These are phyloP conservation scores for Aspergillus terreus DNA, from an alignment of 2,329 filamentous ascomycete genomes.

Conservation along the genomic window DNA sequence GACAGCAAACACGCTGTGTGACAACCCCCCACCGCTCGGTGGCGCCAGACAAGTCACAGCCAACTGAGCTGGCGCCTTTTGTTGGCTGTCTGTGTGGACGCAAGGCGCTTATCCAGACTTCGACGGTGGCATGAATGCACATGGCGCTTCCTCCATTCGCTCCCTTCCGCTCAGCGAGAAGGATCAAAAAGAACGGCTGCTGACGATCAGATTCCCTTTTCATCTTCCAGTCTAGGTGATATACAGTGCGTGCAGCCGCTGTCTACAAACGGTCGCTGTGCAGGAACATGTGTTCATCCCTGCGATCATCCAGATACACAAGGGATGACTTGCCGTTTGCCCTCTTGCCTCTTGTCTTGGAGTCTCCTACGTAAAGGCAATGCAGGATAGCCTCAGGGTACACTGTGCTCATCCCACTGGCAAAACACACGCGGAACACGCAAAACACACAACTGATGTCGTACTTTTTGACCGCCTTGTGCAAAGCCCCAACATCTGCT, in stretches of 20 bases:
- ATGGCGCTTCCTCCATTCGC: too few relatives aligned
- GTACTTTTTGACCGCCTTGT: conserved; percentile 1
- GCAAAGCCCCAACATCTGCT: background rate
- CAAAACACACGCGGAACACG: too few relatives aligned
- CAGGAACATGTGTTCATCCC: conserved; percentile 6
- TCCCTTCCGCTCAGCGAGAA: too few relatives aligned
- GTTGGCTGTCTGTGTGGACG: background rate
- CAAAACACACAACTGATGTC: background rate
- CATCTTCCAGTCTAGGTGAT: background rate
- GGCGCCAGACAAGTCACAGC: conserved; percentile 19
- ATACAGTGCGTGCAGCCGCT: background rate
- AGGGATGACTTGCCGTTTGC: too few relatives aligned
- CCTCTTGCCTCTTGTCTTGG: background rate
- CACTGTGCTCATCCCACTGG: background rate
- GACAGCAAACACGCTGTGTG: background rate
- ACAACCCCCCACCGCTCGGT: conserved; percentile 11
- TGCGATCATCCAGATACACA: too few relatives aligned
- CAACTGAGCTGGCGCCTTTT: background rate
- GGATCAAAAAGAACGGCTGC: background rate
- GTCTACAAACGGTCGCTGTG: background rate
- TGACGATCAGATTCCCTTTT: background rate
- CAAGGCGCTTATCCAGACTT: background rate
- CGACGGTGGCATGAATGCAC: background rate
- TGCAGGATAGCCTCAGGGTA: too few relatives aligned
- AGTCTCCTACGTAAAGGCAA: background rate